A percentile compares a stretch with the other conserved stretches of the same genome.
Conservation (phyloP, 306 rosid species). For the Argentina anserina region DNA sequence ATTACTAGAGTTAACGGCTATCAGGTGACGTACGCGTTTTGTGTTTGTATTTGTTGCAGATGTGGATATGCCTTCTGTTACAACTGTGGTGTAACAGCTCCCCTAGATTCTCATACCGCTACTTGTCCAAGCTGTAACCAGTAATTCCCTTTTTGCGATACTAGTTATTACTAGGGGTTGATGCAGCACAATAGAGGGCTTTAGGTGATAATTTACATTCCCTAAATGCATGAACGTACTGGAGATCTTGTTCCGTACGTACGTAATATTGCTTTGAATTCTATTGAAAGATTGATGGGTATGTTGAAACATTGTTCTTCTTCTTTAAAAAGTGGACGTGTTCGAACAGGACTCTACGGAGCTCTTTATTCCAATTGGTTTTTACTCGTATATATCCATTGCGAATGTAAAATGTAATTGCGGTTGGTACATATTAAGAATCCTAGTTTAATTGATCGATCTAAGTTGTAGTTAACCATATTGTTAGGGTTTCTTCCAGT, state of each 20-base stretch:
- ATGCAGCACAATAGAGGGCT: too few relatives aligned
- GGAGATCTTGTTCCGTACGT: not conserved
- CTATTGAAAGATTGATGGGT: not conserved
- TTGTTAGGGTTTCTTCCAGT: not conserved
- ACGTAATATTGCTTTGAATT: not conserved
- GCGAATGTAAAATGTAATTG: not conserved
- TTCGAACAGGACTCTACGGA: not conserved
- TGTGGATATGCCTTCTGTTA: not conserved
- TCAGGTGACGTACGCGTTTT: not conserved
- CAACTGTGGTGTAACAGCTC: conserved; percentile 1
- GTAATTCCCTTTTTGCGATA: not conserved
- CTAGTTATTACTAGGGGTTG: too few relatives aligned
- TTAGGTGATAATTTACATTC: too few relatives aligned
- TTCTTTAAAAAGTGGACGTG: too few relatives aligned
- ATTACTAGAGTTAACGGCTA: not conserved
- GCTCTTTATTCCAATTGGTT: not conserved
- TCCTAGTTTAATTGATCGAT: not conserved
- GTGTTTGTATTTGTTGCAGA: not conserved
- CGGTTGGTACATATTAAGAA: not conserved
- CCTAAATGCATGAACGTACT: not conserved
- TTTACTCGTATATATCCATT: not conserved
- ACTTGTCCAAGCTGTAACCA: not conserved
- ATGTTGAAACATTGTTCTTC: too few relatives aligned
- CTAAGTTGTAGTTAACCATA: not conserved
- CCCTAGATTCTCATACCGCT: not conserved